These are phyloP conservation scores for Chlorella sp. DNA, from an alignment of 139 green algal species.

Conservation along the genomic window DNA sequence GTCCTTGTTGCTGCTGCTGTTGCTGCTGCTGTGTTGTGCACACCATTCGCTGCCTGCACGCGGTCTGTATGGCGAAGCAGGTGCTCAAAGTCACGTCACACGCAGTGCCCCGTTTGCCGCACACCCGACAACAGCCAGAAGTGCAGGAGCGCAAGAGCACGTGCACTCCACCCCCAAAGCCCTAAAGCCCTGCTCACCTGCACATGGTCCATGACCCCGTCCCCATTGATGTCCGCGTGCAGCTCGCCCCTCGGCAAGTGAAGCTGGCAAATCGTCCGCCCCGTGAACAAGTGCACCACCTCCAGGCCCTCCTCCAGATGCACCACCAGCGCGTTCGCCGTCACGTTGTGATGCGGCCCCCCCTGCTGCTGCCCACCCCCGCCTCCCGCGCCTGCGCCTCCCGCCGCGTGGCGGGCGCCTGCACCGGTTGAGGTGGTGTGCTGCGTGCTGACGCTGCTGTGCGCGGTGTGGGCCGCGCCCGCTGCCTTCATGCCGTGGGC, in stretches of 20 bases:
- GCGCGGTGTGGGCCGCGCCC: no score
- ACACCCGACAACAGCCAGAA: background rate
- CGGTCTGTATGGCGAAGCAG: background rate
- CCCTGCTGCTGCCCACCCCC: no score
- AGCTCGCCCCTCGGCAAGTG: constrained; percentile 65
- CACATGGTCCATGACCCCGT: constrained; percentile 93
- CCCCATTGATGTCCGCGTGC: constrained; percentile 91
- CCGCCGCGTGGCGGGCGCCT: no score
- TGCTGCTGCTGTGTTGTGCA: background rate
- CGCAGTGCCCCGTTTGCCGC: background rate
- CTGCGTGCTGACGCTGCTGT: no score
- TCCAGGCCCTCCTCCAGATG: constrained; percentile 89
- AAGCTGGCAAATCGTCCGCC: constrained; percentile 76
- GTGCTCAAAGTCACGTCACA: background rate
- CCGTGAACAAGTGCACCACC: constrained; percentile 79
- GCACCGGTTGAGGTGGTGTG: no score
- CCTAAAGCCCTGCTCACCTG: constrained; percentile 3
- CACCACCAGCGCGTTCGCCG: constrained; percentile 86
- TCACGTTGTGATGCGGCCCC: constrained; percentile 27
- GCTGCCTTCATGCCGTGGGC: no score
- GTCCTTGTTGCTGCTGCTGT: background rate
- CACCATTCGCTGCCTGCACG: background rate
- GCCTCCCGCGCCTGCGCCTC: no score
- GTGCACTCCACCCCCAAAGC: background rate
- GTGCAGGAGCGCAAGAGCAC: background rate